A percentile compares a stretch with the other conserved stretches of the same genome.
These are phyloP conservation scores for Paracoccidioides brasiliensis DNA, from an alignment of 2,329 filamentous ascomycete species.

Conservation along the genomic window DNA sequence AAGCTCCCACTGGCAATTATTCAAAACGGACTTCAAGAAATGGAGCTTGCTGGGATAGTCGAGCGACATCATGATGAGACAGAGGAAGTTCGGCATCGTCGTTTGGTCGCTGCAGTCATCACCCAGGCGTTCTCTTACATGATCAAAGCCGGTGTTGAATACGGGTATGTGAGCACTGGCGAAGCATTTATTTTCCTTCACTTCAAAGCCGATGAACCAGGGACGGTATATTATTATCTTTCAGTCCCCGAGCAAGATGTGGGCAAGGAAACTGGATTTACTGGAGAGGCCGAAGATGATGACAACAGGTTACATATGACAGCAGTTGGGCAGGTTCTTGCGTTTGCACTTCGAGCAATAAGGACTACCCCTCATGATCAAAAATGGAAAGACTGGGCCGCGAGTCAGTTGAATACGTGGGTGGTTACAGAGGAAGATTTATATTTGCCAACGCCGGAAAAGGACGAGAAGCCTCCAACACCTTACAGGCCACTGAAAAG, in stretches of 20 bases:
- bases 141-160: constrained; percentile 34
- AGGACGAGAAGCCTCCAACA: constrained; percentile 5
- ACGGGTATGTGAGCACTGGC: constrained; percentile 32
- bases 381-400: constrained; percentile 12
- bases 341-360: constrained; percentile 20
- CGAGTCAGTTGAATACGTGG: constrained; percentile 13
- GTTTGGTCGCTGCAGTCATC: constrained; percentile 31
- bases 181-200: constrained; percentile 36
- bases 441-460: constrained; percentile 4
- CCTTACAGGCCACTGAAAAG: constrained; percentile 2
- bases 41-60: constrained; percentile 31
- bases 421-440: constrained; percentile 15
- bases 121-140: constrained; percentile 41
- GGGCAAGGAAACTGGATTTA: constrained; percentile 13
- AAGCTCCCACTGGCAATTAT: constrained; percentile 35
- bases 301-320: constrained; percentile 19
- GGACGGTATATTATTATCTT: constrained; percentile 22
- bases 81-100: constrained; percentile 26
- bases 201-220: constrained; percentile 18
- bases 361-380: constrained; percentile 8
- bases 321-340: constrained; percentile 20
- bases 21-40: constrained; percentile 28
- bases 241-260: constrained; percentile 21
- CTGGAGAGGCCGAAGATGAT: background rate
- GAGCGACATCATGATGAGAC: constrained; percentile 19